Evolutionary conservation across 2,329 filamentous ascomycete species (phyloP), one percentile per base, ranked within the genome.

Genomic region (Aspergillus niger): DNA sequence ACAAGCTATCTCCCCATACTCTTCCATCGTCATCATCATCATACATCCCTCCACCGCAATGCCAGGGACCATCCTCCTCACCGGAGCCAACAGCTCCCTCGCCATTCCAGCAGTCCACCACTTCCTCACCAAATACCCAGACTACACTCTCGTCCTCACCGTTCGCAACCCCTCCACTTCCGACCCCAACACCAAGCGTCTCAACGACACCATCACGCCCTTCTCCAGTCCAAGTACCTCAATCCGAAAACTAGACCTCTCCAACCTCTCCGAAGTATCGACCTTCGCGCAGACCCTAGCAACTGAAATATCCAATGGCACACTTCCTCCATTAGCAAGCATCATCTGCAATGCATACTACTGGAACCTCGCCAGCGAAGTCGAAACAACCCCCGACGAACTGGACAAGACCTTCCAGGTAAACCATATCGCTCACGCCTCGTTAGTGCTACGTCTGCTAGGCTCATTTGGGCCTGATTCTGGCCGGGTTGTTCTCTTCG

Each of bases 271-370:
- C 4, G 38, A 44, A 1, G 59, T 61, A 6, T 30, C 58, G 20
- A 15, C 22, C 1, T 53, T 61, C 49, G 47, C 59, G 22, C 36
- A 22, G 11, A 5, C n/a, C 1, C 3, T 61, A 38, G 36, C 13
- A 3, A 26, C 55, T n/a, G 59, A 61, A 20, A 58, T 61, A 36
- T 26, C 26, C 13, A 17, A 38, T 8, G 59, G 59, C 47, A 55
- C 43, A 8, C 26, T 55, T 15, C 60, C 56, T 2, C 60, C 52
- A 3, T 48, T 59, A 15, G 26, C 28, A 3, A 59, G 52, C 39
- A 62, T 62, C 39, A 39, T 62, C 39, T 62, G 60, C 52, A 59
- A 59, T 39, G 60, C 60, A 1, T 56, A 43, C 11, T 47, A 59
- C 57, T 62, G 59, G 55, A 51, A 59, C 28, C 10, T 56, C 3